Conservation (phyloP, 306 rosid genomes). For the Trifolium dubium region DNA sequence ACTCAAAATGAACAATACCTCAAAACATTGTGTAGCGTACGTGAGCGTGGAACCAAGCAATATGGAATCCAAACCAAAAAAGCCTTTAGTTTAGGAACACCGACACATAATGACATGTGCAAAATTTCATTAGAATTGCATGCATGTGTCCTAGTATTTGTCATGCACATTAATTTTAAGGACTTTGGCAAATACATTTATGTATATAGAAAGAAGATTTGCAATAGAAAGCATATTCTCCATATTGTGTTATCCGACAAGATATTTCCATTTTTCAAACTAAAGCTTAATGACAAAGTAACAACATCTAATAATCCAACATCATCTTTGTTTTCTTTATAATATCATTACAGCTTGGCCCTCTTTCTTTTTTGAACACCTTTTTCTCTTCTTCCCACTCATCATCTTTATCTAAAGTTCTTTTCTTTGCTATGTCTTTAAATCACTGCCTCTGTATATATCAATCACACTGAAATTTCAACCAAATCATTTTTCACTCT, state of each 20-base stretch:
- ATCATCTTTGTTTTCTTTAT: constrained; percentile 46
- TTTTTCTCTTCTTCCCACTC: constrained; percentile 44
- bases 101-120: constrained; percentile 29
- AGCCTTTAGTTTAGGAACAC: neutral
- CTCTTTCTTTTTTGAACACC: constrained; percentile 44
- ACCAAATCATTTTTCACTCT: constrained; percentile 35
- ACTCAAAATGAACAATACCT: no score
- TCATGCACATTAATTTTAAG: constrained; percentile 35
- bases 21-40: no score
- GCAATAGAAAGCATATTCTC: constrained; percentile 50
- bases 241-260: constrained; percentile 30
- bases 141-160: constrained; percentile 38
- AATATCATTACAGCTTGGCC: constrained; percentile 47
- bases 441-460: constrained; percentile 42
- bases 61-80: constrained; percentile 32
- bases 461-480: constrained; percentile 49
- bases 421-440: constrained; percentile 50
- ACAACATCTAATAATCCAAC: constrained; percentile 39
- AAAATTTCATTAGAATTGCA: constrained; percentile 25
- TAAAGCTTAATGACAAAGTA: constrained; percentile 70
- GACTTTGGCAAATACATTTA: constrained; percentile 46
- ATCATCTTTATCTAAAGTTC: constrained; percentile 48
- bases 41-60: no score
- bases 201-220: constrained; percentile 30
- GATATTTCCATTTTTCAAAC: constrained; percentile 36